These are phyloP conservation scores for Tanacetum coccineum DNA, from an alignment of 129 eudicot species.

Conservation along the genomic window DNA sequence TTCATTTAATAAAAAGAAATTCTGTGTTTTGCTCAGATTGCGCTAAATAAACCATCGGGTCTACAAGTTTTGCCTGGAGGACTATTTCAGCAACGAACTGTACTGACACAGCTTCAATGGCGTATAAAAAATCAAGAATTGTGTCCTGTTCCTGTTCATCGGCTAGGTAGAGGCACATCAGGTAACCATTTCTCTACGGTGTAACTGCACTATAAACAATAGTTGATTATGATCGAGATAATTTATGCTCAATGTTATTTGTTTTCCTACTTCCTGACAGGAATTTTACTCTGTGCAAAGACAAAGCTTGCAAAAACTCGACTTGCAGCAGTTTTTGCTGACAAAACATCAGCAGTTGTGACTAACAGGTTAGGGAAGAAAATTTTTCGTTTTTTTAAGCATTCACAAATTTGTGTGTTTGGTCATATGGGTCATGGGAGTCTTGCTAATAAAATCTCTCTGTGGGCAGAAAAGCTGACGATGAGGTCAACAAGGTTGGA, in stretches of 20 bases:
- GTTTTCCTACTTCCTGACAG: constrained; percentile 29
- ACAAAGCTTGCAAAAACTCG: constrained; percentile 77
- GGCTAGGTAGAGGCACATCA: constrained; percentile 97
- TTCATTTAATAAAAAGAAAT: too few relatives aligned
- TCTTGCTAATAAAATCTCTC: constrained; percentile 21
- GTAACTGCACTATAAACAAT: constrained; percentile 2
- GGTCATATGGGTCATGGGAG: background rate
- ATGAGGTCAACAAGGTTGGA: constrained; percentile 28
- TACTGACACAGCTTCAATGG: constrained; percentile 83
- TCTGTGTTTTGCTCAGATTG: constrained; percentile 51
- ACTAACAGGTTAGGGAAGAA: constrained; percentile 46
- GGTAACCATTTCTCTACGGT: constrained; percentile 37
- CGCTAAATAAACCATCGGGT: constrained; percentile 87
- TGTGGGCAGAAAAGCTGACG: constrained; percentile 39
- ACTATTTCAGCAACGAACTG: constrained; percentile 82
- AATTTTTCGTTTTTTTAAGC: background rate
- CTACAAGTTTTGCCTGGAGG: constrained; percentile 97
- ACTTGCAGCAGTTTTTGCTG: constrained; percentile 88
- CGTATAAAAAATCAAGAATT: constrained; percentile 40
- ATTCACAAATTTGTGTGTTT: constrained; percentile 1
- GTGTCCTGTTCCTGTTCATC: constrained; percentile 90
- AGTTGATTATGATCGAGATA: background rate
- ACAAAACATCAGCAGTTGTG: constrained; percentile 68
- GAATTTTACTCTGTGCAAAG: constrained; percentile 95
- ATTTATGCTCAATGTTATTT: background rate